Evolutionary conservation across 306 rosid genomes (phyloP).

Genomic region (Prunus campanulata): DNA sequence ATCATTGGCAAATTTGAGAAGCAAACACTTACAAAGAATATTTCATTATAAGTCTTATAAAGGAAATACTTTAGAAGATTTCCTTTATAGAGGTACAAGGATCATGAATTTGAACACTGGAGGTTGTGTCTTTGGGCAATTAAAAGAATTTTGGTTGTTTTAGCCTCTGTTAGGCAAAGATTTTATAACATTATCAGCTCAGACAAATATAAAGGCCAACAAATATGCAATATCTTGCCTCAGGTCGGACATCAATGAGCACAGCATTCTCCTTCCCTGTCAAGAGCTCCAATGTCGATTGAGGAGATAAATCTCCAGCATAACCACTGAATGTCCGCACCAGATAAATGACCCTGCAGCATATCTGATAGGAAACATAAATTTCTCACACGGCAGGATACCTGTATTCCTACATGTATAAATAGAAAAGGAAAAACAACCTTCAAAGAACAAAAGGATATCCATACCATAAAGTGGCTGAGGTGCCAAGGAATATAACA

Average conservation of each 20-base stretch:
- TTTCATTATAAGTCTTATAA: conserved; percentile 4
- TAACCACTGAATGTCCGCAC: conserved; percentile 77
- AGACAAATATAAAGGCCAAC: conserved; percentile 34
- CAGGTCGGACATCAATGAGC: conserved; percentile 79
- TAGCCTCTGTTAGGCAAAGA: background rate
- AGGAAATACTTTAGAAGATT: background rate
- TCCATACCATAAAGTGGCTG: conserved; percentile 78
- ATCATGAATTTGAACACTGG: conserved; percentile 3
- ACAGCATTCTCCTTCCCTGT: conserved; percentile 59
- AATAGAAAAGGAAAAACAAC: conserved; percentile 14
- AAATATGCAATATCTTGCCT: conserved; percentile 61
- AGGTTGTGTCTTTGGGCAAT: background rate
- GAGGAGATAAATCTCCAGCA: conserved; percentile 84
- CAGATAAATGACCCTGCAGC: conserved; percentile 86
- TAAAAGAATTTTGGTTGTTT: background rate
- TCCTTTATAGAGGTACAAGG: background rate
- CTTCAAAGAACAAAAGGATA: conserved; percentile 34
- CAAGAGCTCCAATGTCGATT: conserved; percentile 71
- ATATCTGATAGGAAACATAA: conserved; percentile 67
- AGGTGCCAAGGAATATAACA: conserved; percentile 67
- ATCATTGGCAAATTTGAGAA: conserved; percentile 21
- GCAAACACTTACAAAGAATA: background rate
- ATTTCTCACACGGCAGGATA: conserved; percentile 34
- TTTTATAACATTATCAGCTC: background rate
- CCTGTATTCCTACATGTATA: conserved; percentile 14